Percentiles rank a stretch among this genome's conserved stretches.
These are phyloP conservation scores for Saccharum hybrid DNA, from an alignment of 202 grass and related monocot genomes.

Conservation along the genomic window DNA sequence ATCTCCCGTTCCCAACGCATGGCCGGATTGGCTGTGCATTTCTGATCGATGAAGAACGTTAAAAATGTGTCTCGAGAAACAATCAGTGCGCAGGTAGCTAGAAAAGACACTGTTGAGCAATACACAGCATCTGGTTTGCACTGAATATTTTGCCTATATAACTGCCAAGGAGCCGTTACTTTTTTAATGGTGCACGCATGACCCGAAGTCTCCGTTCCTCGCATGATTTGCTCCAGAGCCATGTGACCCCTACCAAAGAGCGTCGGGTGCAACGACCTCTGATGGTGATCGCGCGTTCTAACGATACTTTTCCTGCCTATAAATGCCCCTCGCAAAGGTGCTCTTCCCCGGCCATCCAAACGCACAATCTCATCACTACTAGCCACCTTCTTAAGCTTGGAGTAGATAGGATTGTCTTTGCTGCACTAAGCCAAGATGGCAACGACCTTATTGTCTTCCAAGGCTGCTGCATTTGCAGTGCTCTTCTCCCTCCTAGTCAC, in stretches of 20 bases:
- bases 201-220: conserved; percentile 10
- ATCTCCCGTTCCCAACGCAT: neutral
- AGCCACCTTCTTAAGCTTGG: neutral
- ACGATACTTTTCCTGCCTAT: conserved; percentile 29
- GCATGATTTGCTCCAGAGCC: conserved; percentile 46
- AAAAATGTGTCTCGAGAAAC: neutral
- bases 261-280: conserved; percentile 50
- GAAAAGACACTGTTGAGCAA: neutral
- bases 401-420: too few relatives aligned
- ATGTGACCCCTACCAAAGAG: conserved; percentile 53
- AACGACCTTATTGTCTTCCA: neutral
- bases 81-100: neutral
- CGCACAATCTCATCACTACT: neutral
- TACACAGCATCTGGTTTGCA: neutral
- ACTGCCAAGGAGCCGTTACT: conserved; percentile 26
- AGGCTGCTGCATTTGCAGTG: conserved; percentile 6
- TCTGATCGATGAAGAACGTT: neutral
- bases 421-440: conserved; percentile 35
- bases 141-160: neutral
- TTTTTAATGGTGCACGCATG: conserved; percentile 28
- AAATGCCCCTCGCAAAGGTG: conserved; percentile 36
- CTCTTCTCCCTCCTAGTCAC: conserved; percentile 40
- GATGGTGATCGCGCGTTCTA: conserved; percentile 35
- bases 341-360: conserved; percentile 31
- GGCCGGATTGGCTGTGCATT: neutral